These are phyloP conservation scores for Cucurbita maxima DNA, from an alignment of 306 rosid genomes.

Conservation along the genomic window DNA sequence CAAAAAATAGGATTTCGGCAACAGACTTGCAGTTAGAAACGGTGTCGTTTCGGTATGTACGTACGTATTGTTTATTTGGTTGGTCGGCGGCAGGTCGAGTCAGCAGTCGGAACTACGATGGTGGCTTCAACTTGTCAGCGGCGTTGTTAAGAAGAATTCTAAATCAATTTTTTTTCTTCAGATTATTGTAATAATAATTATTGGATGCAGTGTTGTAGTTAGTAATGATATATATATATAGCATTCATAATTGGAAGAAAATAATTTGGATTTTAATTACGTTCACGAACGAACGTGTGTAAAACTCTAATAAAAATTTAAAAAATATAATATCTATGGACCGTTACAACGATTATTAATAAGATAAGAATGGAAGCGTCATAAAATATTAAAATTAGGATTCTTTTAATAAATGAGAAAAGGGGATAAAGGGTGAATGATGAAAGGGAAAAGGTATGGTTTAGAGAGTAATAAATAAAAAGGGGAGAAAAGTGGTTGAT, in stretches of 20 bases:
- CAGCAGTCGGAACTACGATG: background rate
- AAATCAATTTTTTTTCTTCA: background rate
- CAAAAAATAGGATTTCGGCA: constrained; percentile 48
- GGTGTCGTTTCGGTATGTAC: background rate
- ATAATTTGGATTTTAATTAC: background rate
- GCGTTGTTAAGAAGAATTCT: background rate
- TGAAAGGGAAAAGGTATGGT: background rate
- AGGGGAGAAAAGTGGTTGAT: background rate
- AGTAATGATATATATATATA: background rate
- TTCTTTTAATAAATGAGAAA: background rate
- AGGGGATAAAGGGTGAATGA: background rate
- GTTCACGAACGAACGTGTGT: no score
- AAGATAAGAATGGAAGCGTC: no score
- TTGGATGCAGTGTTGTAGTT: background rate
- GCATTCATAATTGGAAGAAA: background rate
- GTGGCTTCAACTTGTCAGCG: background rate
- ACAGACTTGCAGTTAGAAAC: constrained; percentile 23
- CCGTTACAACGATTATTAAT: no score
- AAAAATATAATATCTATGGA: no score
- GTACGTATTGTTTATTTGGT: background rate
- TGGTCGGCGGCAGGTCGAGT: background rate
- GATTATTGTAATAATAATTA: background rate
- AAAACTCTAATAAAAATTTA: no score
- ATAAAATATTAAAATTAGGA: no score
- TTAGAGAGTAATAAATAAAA: background rate